Percentiles rank a stretch among this genome's conserved stretches.
Evolutionary conservation across 257 asterid genomes (phyloP).

Genomic region (Primulina tabacum): DNA sequence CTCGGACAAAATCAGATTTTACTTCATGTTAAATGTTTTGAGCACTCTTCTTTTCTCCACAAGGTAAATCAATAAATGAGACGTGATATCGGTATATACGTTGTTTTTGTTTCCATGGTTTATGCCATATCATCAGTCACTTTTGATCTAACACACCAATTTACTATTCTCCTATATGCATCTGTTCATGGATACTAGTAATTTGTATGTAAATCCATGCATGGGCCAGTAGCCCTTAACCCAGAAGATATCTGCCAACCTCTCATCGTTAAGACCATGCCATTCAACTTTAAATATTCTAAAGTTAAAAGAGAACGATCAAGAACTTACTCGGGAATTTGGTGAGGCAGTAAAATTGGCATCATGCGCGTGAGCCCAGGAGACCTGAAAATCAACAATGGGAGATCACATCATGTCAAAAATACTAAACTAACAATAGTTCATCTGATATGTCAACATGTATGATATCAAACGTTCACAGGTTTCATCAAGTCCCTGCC

Average conservation of each 20-base stretch:
- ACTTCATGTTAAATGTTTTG: not conserved
- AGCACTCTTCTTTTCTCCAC: not conserved
- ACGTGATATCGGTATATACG: too few species aligned
- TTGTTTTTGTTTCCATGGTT: not conserved
- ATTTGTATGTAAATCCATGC: not conserved
- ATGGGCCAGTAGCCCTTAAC: not conserved
- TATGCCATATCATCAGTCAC: not conserved
- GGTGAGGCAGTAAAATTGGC: not conserved
- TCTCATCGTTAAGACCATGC: constrained; percentile 6
- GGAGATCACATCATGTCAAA: not conserved
- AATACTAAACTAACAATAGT: not conserved
- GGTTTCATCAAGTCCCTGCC: not conserved
- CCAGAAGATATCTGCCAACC: not conserved
- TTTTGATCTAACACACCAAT: not conserved
- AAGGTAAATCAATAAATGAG: not conserved
- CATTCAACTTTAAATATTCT: constrained; percentile 11
- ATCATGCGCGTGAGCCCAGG: not conserved
- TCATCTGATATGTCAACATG: not conserved
- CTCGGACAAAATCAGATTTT: not conserved
- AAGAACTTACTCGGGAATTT: not conserved
- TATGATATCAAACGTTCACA: not conserved
- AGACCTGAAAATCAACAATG: not conserved
- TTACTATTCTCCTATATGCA: not conserved
- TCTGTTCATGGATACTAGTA: not conserved
- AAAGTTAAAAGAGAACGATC: not conserved